Conservation (phyloP, 495 filamentous ascomycete species). For the Penicillium psychrofluorescens region DNA sequence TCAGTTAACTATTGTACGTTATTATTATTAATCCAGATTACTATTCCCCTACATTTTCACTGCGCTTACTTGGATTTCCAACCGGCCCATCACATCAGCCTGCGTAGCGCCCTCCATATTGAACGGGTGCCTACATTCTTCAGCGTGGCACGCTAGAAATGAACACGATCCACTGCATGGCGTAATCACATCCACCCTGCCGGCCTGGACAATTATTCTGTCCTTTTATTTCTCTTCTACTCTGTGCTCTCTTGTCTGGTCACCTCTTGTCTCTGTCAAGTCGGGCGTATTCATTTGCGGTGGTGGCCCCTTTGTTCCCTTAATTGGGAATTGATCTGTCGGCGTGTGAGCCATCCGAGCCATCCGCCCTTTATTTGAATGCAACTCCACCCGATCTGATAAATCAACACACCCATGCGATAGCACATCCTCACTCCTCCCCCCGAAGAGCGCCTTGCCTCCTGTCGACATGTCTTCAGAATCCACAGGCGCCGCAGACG, state of each 20-base stretch:
- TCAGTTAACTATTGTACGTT: too few species aligned
- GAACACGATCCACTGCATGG: slow-evolving; percentile 5
- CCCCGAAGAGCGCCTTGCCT: slow-evolving; percentile 6
- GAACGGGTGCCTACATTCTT: slow-evolving; percentile 11
- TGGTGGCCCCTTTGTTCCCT: slow-evolving; percentile 3
- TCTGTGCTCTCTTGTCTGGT: slow-evolving; percentile 1
- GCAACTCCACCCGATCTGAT: slow-evolving; percentile 1
- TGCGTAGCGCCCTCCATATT: neutral
- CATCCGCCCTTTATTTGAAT: slow-evolving; percentile 13
- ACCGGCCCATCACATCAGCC: slow-evolving; percentile 3
- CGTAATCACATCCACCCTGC: slow-evolving; percentile 13
- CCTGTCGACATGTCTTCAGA: slow-evolving; percentile 14
- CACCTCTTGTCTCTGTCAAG: neutral
- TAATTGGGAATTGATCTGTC: slow-evolving; percentile 20
- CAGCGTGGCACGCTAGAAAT: slow-evolving; percentile 4
- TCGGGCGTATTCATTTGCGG: neutral
- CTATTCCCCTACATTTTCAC: neutral
- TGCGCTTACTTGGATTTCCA: neutral
- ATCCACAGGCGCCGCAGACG: slow-evolving; percentile 10
- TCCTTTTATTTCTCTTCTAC: slow-evolving; percentile 2
- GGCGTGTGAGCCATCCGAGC: slow-evolving; percentile 14
- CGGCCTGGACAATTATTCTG: slow-evolving; percentile 2
- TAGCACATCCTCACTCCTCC: slow-evolving; percentile 9
- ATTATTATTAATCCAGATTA: too few species aligned
- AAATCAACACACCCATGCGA: slow-evolving; percentile 18